Base-by-base conservation (phyloP, 2,329 filamentous ascomycete species). In the Verticillium dahliae region DNA sequence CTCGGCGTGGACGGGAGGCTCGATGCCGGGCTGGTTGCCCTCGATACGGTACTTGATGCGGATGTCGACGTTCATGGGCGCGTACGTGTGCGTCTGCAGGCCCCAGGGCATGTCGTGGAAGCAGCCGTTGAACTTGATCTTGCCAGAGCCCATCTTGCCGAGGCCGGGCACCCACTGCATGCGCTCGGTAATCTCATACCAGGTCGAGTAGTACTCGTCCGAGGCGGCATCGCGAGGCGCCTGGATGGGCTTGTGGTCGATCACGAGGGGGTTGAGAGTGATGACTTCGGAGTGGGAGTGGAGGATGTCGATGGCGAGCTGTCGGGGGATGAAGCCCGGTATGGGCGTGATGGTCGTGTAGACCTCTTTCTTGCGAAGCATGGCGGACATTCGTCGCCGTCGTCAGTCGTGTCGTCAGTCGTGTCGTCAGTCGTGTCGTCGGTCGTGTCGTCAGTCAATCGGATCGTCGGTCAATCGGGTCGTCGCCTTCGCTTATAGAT, bases 81-180 rank as follows among this genome's bases (percentile, higher is more conserved):
- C 87, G 70, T 90, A 90, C 59, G 87, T 86, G 75, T 90, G 88
- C 10, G 86, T 89, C 75, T 90, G 88, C 62, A 90, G 75, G 3
- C 88, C 88, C 84, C 86, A 89, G 2, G 87, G 85, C 78, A 89
- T 85, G 71, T 90, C 82, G 69, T 90, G 88, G 71, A 90, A 90
- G 69, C 87, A 89, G 63, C 85, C 88, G 63, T 85, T 88, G 76
- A 90, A 90, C 56, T 78, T 81, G 73, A 90, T 88, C 69, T 85
- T 84, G 70, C 85, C 82, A 3, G 85, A 84, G 31, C 86, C 86
- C 63, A 88, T 79, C 73, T 79, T 85, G 66, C 87, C 87, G 61
- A 89, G 75, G 38, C 88, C 88, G 0, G 88, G 87, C 6, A 90
- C 75, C 67, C 86, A 85, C 70, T 89, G 87, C 63, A 90, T 87